A percentile compares a stretch with the other conserved stretches of the same genome.
These are phyloP conservation scores for Penicillium lagena DNA, from an alignment of 495 filamentous ascomycete species.

Conservation along the genomic window DNA sequence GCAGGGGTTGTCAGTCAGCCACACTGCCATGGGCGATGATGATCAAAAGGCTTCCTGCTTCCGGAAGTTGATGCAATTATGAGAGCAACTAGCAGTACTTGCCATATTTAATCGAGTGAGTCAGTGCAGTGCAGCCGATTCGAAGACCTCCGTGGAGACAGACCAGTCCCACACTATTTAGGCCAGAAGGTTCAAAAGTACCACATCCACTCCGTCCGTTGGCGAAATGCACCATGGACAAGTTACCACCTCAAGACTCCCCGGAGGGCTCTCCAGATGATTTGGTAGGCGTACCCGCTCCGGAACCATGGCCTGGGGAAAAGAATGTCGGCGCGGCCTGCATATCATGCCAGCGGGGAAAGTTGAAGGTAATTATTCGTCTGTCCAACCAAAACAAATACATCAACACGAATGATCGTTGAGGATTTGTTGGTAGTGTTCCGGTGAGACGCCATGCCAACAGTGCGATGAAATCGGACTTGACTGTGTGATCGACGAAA, in stretches of 20 bases:
- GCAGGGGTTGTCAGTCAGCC: too few species aligned
- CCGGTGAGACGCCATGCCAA: constrained; percentile 22
- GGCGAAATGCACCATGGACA: too few species aligned
- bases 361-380: not conserved
- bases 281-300: not conserved
- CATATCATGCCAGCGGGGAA: not conserved
- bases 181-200: too few species aligned
- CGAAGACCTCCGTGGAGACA: too few species aligned
- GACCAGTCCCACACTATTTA: too few species aligned
- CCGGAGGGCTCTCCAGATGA: not conserved
- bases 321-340: not conserved
- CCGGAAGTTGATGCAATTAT: too few species aligned
- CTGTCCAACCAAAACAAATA: not conserved
- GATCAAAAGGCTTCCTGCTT: too few species aligned
- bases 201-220: too few species aligned
- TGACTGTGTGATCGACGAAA: constrained; percentile 25
- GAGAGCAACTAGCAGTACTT: too few species aligned
- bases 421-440: constrained; percentile 15
- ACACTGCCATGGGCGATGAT: too few species aligned
- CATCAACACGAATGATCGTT: not conserved
- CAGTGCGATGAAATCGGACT: constrained; percentile 23
- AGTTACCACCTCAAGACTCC: not conserved
- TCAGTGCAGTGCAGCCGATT: too few species aligned
- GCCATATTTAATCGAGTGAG: too few species aligned
- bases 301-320: not conserved